Evolutionary conservation across 495 filamentous ascomycete species (phyloP).

Genomic region (Neurospora sp.): DNA sequence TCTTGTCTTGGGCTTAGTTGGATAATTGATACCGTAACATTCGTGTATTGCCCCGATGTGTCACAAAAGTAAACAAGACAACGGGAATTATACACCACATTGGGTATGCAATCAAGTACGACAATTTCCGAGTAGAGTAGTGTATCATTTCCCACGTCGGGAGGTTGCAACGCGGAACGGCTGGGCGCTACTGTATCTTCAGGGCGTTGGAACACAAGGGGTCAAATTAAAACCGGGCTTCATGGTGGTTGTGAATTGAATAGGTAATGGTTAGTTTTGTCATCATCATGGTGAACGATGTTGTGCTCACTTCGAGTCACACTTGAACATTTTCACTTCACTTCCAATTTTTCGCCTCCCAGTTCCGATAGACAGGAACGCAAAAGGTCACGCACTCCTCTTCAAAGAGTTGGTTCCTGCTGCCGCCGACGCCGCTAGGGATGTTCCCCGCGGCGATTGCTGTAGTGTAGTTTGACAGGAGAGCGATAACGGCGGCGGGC

Average conservation of each 20-base stretch:
- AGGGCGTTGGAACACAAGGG: not conserved
- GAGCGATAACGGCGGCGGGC: not conserved
- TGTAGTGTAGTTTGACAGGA: not conserved
- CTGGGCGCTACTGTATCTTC: not conserved
- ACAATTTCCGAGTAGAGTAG: not conserved
- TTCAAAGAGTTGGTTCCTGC: not conserved
- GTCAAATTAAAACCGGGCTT: not conserved
- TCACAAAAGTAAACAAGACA: not conserved
- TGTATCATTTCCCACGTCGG: not conserved
- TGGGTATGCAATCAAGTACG: not conserved
- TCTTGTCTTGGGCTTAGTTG: not conserved
- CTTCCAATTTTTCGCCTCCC: not conserved
- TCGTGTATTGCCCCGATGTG: not conserved
- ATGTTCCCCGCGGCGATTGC: not conserved
- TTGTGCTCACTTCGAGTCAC: not conserved
- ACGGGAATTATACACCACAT: not conserved
- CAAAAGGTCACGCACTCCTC: not conserved
- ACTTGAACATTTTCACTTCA: not conserved
- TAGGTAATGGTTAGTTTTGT: not conserved
- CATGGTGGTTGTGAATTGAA: not conserved
- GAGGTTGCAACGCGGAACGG: not conserved
- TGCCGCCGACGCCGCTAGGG: not conserved
- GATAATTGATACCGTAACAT: not conserved
- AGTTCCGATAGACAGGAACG: not conserved
- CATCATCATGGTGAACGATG: not conserved